These are phyloP conservation scores for Pythium periplocum DNA, from an alignment of 352 stramenopile species.

Conservation along the genomic window DNA sequence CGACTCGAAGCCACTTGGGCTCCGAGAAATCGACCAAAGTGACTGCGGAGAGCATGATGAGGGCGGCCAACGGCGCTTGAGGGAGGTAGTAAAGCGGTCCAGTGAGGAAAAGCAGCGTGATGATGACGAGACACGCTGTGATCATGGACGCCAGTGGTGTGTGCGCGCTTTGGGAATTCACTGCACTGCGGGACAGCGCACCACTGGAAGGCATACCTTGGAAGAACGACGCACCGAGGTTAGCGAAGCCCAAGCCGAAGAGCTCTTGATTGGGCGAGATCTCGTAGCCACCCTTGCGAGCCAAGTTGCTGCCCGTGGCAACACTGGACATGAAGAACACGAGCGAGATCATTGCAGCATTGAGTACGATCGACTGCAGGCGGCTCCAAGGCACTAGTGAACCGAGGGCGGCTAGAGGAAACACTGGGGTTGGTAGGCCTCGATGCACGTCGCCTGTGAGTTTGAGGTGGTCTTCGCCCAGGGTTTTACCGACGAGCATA, in stretches of 20 bases:
- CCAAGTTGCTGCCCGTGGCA: slow-evolving; percentile 84
- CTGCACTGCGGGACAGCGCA: slow-evolving; percentile 86
- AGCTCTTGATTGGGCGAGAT: slow-evolving; percentile 88
- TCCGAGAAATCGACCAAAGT: slow-evolving; percentile 86
- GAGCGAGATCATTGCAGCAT: slow-evolving; percentile 77
- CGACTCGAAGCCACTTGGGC: slow-evolving; percentile 73
- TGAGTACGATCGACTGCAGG: slow-evolving; percentile 53
- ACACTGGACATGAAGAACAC: slow-evolving; percentile 93
- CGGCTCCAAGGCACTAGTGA: slow-evolving; percentile 44
- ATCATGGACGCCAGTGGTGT: slow-evolving; percentile 88
- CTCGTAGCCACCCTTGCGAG: slow-evolving; percentile 73
- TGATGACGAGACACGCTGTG: slow-evolving; percentile 82
- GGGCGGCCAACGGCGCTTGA: slow-evolving; percentile 76
- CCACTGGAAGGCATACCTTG: slow-evolving; percentile 86
- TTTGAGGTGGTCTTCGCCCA: slow-evolving; percentile 61
- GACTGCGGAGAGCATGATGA: slow-evolving; percentile 88
- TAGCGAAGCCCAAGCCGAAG: slow-evolving; percentile 87
- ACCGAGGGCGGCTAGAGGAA: slow-evolving; percentile 37
- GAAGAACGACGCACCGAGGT: slow-evolving; percentile 86
- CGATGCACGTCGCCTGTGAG: slow-evolving; percentile 76
- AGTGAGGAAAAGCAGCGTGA: slow-evolving; percentile 87
- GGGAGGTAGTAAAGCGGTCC: slow-evolving; percentile 86
- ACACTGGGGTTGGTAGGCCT: slow-evolving; percentile 50
- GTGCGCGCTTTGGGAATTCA: slow-evolving; percentile 88
- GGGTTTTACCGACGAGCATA: slow-evolving; percentile 49